A percentile compares a stretch with the other conserved stretches of the same genome.
These are phyloP conservation scores for Arachis hypogaea DNA, from an alignment of 306 rosid species.

Conservation along the genomic window DNA sequence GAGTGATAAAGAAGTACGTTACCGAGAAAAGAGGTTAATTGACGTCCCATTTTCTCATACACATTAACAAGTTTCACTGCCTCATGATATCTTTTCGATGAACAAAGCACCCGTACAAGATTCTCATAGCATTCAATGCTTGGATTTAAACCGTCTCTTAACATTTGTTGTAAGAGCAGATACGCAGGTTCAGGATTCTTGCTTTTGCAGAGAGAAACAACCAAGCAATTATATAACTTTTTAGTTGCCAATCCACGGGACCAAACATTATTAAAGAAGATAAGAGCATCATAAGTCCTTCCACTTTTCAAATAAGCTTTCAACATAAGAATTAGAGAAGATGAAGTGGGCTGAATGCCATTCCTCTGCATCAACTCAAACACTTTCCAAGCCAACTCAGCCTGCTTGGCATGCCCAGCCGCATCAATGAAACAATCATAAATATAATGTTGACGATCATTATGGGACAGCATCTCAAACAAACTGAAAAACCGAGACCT, in stretches of 20 bases:
- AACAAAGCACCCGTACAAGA: constrained; percentile 58
- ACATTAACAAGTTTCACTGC: constrained; percentile 59
- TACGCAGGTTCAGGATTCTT: constrained; percentile 53
- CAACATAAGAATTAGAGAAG: too few species aligned
- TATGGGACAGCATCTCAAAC: constrained; percentile 60
- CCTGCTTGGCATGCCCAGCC: too few species aligned
- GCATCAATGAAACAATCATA: constrained; percentile 38
- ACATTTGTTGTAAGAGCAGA: constrained; percentile 49
- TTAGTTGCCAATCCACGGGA: constrained; percentile 39
- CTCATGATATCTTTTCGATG: constrained; percentile 41
- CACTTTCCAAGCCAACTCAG: too few species aligned
- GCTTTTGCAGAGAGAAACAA: constrained; percentile 59
- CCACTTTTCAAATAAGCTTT: constrained; percentile 51
- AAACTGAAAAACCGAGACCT: constrained; percentile 49
- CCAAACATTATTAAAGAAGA: constrained; percentile 52
- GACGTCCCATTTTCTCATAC: constrained; percentile 67
- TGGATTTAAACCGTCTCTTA: constrained; percentile 52
- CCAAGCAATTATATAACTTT: constrained; percentile 48
- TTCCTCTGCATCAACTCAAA: too few species aligned
- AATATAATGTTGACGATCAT: constrained; percentile 24
- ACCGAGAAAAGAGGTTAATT: constrained; percentile 68
- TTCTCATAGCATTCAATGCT: constrained; percentile 58
- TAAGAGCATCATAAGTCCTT: constrained; percentile 65
- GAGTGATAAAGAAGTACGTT: constrained; percentile 66
- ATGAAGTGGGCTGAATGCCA: too few species aligned